Base-by-base conservation (phyloP, 2,329 filamentous ascomycete genomes). In the Eutypa lata region DNA sequence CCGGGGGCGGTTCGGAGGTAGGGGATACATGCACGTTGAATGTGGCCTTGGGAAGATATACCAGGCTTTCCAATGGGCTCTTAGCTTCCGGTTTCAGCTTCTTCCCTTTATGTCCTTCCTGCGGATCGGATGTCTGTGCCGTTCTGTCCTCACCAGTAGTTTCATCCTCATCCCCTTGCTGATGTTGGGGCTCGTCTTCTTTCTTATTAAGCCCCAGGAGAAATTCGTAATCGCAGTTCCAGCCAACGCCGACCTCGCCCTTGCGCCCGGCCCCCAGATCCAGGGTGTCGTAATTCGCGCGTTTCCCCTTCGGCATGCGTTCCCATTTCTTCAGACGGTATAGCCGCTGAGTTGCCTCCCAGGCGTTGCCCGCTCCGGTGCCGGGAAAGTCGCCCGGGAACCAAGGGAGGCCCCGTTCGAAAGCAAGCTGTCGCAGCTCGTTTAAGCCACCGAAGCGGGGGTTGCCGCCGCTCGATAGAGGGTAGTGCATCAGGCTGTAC, bases 311-410 rank as follows among this genome's bases (percentile, higher is more conserved):
- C 0, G 94, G 92, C 47, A 86, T 83, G 49, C 82, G 81, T 49
- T 87, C 83, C 91, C 91, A 96, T 24, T 83, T 79, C 22, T 74
- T 73, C 62, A 82, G 81, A 52, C 84, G 76, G 60, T 73, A 78
- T 46, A 73, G 71, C 13, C 85, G 80, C 68, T 92, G 81, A 35
- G 82, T 78, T 33, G 84, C 65, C 67, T 95, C 89, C 90, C 91
- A 97, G 16, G 78, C 75, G 67, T 83, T 86, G 1, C 94, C 94
- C 2, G 91, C 88, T 52, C 82, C 79, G 0, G 91, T 96, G 4
- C 87, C 90, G 0, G 90, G 86, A 57, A 83, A 90, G 68, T 99
- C 94, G 3, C 83, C 88, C 0, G 94, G 94, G 65, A 96, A 99
- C 83, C 89, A 95, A 1, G 91, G 84, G 37, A 80, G 73, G 0